Percentiles rank a stretch among this genome's conserved stretches.
Evolutionary conservation across 1,284 basidiomycete species (phyloP).

Genomic region (Apiotrichum siamense): DNA sequence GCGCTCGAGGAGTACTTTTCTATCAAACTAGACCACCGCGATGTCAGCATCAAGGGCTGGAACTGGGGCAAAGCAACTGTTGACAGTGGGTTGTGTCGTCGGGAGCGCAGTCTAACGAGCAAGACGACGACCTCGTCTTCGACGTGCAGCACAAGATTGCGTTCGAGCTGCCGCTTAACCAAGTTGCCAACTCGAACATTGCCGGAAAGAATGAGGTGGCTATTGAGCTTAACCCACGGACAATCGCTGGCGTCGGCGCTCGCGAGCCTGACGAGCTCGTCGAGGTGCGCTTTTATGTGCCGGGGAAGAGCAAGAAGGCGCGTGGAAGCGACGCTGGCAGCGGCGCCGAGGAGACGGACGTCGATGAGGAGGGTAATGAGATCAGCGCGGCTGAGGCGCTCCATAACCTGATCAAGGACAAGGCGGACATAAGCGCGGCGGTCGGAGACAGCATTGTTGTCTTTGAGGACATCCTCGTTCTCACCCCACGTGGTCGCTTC

Average conservation of each 20-base stretch:
- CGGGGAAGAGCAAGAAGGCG: slow-evolving; percentile 55
- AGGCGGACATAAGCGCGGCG: slow-evolving; percentile 89
- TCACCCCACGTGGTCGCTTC: slow-evolving; percentile 92
- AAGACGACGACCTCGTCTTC: slow-evolving; percentile 86
- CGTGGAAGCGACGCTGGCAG: slow-evolving; percentile 64
- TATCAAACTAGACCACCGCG: slow-evolving; percentile 75
- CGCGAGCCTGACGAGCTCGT: slow-evolving; percentile 73
- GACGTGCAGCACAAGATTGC: slow-evolving; percentile 81
- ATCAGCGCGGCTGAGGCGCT: slow-evolving; percentile 89
- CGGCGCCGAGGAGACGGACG: slow-evolving; percentile 52
- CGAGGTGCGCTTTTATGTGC: slow-evolving; percentile 95
- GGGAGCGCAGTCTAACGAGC: slow-evolving; percentile 1
- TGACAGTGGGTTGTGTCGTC: slow-evolving; percentile 58
- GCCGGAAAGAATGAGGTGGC: slow-evolving; percentile 95
- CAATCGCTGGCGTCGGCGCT: slow-evolving; percentile 45
- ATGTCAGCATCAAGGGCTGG: slow-evolving; percentile 90
- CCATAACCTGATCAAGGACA: slow-evolving; percentile 94
- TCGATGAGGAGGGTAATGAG: slow-evolving; percentile 51
- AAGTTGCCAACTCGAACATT: slow-evolving; percentile 96
- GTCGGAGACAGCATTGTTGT: slow-evolving; percentile 88
- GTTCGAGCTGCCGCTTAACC: slow-evolving; percentile 82
- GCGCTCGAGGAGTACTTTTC: slow-evolving; percentile 81
- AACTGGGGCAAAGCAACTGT: slow-evolving; percentile 98
- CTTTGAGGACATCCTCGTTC: slow-evolving; percentile 93
- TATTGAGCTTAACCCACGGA: slow-evolving; percentile 73